Conservation (phyloP, 2,329 filamentous ascomycete genomes). For the Paecilomyces fulvus region DNA sequence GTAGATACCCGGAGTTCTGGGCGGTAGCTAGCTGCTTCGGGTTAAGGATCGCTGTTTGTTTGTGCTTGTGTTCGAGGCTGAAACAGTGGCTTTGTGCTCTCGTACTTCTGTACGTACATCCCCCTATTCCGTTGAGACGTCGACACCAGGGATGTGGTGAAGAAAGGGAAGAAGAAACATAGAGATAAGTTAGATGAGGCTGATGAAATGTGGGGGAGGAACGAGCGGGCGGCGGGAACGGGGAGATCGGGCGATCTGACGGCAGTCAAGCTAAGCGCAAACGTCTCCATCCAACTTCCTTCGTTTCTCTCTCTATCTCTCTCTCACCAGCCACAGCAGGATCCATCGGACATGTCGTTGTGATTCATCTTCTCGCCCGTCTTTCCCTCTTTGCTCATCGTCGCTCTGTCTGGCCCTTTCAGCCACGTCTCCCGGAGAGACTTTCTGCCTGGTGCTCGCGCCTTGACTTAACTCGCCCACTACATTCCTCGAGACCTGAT, state of each 20-base stretch:
- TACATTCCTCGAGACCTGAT: neutral
- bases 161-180: conserved; percentile 12
- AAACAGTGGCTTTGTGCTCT: conserved; percentile 13
- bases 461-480: neutral
- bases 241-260: conserved; percentile 1
- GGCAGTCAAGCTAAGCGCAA: neutral
- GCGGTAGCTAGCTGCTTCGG: neutral
- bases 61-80: conserved; percentile 10
- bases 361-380: neutral
- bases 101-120: conserved; percentile 3
- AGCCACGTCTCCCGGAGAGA: neutral
- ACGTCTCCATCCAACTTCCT: neutral
- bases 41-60: conserved; percentile 8
- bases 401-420: neutral
- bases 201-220: neutral
- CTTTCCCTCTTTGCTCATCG: neutral
- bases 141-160: conserved; percentile 2
- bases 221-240: neutral
- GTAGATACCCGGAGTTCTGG: neutral
- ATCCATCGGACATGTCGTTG: neutral
- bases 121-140: neutral
- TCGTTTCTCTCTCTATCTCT: neutral
- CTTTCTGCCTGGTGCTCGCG: neutral
- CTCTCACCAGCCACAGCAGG: neutral
- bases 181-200: conserved; percentile 7